Conservation (phyloP, 202 grass and related monocot species). For the Zizania palustris region DNA sequence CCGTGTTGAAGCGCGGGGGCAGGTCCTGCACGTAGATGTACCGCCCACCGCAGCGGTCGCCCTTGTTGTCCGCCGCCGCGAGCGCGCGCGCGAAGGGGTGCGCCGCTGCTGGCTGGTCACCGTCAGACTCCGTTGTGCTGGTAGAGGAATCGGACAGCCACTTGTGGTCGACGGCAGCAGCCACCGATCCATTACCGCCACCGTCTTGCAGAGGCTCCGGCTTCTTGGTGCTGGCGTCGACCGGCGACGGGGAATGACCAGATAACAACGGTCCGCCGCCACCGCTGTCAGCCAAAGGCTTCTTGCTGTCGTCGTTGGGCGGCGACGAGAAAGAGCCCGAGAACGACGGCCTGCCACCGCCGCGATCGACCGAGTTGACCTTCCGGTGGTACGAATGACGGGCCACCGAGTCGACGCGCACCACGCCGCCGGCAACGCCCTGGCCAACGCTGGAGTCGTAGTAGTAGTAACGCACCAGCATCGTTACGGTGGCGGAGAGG, state of each 20-base stretch:
- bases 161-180: too few relatives aligned
- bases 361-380: constrained; percentile 10
- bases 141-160: too few relatives aligned
- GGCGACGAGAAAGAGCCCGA: background rate
- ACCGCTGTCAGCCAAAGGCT: background rate
- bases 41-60: constrained; percentile 54
- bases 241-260: background rate
- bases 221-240: too few relatives aligned
- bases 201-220: background rate
- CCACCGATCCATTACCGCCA: background rate
- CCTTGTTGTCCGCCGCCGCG: background rate
- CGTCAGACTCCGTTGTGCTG: too few relatives aligned
- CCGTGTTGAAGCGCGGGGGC: constrained; percentile 62
- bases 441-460: constrained; percentile 30
- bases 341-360: background rate
- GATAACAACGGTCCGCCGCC: background rate
- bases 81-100: constrained; percentile 17
- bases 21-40: constrained; percentile 77
- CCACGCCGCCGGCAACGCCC: background rate
- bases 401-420: constrained; percentile 27
- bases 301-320: background rate
- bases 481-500: constrained; percentile 30
- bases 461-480: constrained; percentile 39
- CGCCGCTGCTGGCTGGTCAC: background rate
- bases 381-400: background rate